Percentiles rank a stretch among this genome's conserved stretches.
These are phyloP conservation scores for Vinca major DNA, from an alignment of 305 asterid genomes.

Conservation along the genomic window DNA sequence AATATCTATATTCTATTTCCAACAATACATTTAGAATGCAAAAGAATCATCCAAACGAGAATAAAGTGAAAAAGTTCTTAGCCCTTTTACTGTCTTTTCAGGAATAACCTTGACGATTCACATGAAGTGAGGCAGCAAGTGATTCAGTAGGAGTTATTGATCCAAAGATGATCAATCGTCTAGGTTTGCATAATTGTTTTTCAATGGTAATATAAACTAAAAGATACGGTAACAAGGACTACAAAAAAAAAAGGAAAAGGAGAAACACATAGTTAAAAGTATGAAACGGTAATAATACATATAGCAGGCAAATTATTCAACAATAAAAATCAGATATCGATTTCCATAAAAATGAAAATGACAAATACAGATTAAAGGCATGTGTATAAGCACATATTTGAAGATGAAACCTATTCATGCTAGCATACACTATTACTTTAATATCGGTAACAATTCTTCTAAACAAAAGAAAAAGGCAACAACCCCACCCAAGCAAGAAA, in stretches of 20 bases:
- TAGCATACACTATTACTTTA: neutral
- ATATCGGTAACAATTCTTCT: neutral
- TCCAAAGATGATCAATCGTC: neutral
- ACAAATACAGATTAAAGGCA: neutral
- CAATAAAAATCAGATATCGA: neutral
- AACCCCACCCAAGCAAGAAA: neutral
- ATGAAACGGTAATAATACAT: neutral
- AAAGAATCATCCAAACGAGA: neutral
- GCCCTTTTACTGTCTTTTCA: neutral
- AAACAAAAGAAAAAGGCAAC: neutral
- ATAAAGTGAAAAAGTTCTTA: neutral
- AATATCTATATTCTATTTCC: neutral
- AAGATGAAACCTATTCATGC: constrained; percentile 6
- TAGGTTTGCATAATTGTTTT: neutral
- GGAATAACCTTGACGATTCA: neutral
- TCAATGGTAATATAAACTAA: neutral
- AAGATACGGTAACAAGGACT: neutral
- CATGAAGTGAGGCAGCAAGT: neutral
- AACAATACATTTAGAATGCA: neutral
- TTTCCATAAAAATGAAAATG: too few species aligned
- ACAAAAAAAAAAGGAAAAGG: neutral
- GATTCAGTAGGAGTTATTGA: neutral
- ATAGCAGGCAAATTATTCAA: neutral
- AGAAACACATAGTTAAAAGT: neutral
- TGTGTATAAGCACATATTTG: neutral